phyloP scores from a whole-genome alignment of 75 land plant genomes.

The Selaginella tamariscina region DNA sequence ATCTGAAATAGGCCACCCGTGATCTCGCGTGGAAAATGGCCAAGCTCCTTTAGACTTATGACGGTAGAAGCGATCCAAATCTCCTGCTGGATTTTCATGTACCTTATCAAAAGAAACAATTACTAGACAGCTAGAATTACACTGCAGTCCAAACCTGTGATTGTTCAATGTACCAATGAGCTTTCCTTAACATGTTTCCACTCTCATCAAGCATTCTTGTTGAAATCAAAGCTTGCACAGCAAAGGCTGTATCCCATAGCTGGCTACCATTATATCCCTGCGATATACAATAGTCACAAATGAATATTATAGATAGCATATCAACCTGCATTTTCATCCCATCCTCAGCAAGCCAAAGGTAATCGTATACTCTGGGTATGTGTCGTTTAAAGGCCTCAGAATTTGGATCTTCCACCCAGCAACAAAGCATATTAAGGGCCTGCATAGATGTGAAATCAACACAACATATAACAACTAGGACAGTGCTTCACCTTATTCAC shows the following conservation, averaged over 20 bases:
- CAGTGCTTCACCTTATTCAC: conserved; percentile 83
- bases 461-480: no score
- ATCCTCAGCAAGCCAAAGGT: conserved; percentile 96
- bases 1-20: conserved; percentile 93
- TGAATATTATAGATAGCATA: no score
- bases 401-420: conserved; percentile 88
- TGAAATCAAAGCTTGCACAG: conserved; percentile 67
- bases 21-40: conserved; percentile 89
- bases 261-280: conserved; percentile 95
- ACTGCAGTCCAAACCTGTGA: no score
- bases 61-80: conserved; percentile 60
- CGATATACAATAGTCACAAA: no score
- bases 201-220: conserved; percentile 50
- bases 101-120: conserved; percentile 65
- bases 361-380: conserved; percentile 66
- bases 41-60: conserved; percentile 88
- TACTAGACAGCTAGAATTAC: no score
- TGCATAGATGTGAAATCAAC: no score
- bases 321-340: conserved; percentile 99
- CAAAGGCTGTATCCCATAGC: conserved; percentile 80
- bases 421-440: conserved; percentile 93
- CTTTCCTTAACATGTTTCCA: conserved; percentile 51
- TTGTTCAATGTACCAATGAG: conserved; percentile 53
- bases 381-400: conserved; percentile 89
- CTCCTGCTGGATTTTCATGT: conserved; percentile 62